These are phyloP conservation scores for Syncephalastrum contaminatum DNA, from an alignment of 371 early-diverging fungal species.

Conservation along the genomic window DNA sequence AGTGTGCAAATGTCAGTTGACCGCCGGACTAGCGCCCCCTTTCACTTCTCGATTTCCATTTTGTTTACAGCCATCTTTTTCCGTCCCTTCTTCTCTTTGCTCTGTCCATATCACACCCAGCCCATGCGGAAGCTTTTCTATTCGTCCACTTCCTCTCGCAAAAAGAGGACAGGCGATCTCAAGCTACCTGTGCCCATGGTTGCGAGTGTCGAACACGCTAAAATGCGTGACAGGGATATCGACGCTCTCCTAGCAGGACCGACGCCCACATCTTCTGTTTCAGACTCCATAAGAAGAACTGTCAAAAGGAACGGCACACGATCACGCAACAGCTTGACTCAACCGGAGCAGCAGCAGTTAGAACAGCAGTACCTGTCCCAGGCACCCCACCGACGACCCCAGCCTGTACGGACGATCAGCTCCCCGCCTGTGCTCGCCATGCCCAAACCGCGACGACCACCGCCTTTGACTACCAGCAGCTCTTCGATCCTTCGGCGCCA, in stretches of 20 bases:
- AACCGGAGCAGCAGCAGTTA: slow-evolving; percentile 2
- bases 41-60: no score
- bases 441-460: slow-evolving; percentile 17
- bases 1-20: no score
- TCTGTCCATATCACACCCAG: no score
- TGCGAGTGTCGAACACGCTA: slow-evolving; percentile 15
- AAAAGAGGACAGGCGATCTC: slow-evolving; percentile 11
- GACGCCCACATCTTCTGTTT: neutral
- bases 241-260: slow-evolving; percentile 11
- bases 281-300: neutral
- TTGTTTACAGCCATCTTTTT: no score
- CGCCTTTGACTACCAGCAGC: neutral
- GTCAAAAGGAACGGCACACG: no score
- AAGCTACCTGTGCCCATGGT: slow-evolving; percentile 15
- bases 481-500: slow-evolving; percentile 9
- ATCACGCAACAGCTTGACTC: no score
- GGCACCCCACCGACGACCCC: slow-evolving; percentile 4
- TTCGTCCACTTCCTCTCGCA: neutral
- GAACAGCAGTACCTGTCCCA: slow-evolving; percentile 4
- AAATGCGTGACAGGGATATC: slow-evolving; percentile 5
- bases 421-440: slow-evolving; percentile 14
- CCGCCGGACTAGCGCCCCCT: no score
- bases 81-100: no score
- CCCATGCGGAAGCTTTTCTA: no score
- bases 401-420: slow-evolving; percentile 13